Conservation (phyloP, 306 rosid species). For the Cucurbita moschata region DNA sequence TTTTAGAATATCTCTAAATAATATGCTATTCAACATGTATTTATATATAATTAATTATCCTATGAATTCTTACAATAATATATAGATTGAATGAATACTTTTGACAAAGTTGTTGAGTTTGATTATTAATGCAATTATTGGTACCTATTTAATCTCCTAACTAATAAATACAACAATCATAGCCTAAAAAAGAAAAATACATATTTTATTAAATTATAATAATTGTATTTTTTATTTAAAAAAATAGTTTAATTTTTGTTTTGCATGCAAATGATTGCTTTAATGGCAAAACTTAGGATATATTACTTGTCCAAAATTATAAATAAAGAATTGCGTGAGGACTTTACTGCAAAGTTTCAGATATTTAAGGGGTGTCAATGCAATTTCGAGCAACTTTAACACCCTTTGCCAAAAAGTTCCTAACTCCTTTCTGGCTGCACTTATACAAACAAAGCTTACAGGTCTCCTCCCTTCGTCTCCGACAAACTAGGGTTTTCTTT, state of each 20-base stretch:
- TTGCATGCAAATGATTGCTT: not conserved
- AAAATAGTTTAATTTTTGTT: not conserved
- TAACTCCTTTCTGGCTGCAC: not conserved
- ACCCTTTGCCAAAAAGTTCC: conserved; percentile 13
- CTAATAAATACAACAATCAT: not conserved
- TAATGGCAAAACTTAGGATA: not conserved
- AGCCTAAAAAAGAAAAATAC: not conserved
- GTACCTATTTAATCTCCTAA: not conserved
- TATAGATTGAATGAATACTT: not conserved
- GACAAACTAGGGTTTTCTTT: conserved; percentile 23
- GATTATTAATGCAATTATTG: not conserved
- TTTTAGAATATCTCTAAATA: not conserved
- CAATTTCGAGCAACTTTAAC: conserved; percentile 1
- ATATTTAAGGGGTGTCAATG: not conserved
- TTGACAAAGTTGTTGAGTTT: not conserved
- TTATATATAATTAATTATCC: not conserved
- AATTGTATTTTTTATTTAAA: not conserved
- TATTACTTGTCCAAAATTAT: not conserved
- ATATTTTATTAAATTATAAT: not conserved
- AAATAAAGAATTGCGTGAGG: not conserved
- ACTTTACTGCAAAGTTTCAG: not conserved
- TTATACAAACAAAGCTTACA: not conserved
- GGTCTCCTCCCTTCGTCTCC: conserved; percentile 7
- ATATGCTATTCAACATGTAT: not conserved
- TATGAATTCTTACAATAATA: not conserved